These are phyloP conservation scores for Wallacemonas sp. DNA, from an alignment of 208 protist species.

Conservation along the genomic window DNA sequence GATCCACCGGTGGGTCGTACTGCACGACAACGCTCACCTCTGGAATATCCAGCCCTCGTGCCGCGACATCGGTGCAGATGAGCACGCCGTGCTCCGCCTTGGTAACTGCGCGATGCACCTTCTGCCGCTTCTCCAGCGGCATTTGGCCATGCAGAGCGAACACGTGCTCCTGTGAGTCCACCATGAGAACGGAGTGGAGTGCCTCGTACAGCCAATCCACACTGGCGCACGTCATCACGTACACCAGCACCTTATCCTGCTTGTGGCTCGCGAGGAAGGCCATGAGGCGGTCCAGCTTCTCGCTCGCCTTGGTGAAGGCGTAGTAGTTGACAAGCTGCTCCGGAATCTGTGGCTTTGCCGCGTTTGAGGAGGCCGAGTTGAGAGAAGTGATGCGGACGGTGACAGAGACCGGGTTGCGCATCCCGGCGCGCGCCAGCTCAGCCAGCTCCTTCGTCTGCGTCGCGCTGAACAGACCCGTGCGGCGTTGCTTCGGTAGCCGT, in stretches of 20 bases:
- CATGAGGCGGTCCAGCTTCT: constrained; percentile 89
- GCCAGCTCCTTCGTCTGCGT: constrained; percentile 92
- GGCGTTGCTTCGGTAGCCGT: constrained; percentile 88
- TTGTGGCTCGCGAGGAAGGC: constrained; percentile 57
- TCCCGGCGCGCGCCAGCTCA: constrained; percentile 85
- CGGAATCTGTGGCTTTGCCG: constrained; percentile 83
- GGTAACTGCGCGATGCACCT: constrained; percentile 72
- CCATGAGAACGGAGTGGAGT: constrained; percentile 60
- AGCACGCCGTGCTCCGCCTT: constrained; percentile 81
- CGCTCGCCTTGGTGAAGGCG: constrained; percentile 62
- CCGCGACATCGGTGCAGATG: constrained; percentile 95
- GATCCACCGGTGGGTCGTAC: constrained; percentile 96
- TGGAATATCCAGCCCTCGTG: constrained; percentile 96
- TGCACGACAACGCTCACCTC: constrained; percentile 96
- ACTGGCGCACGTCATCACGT: constrained; percentile 92
- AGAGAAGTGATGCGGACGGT: constrained; percentile 69
- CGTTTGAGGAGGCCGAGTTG: constrained; percentile 34
- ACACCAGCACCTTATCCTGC: constrained; percentile 88
- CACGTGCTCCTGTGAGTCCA: constrained; percentile 47
- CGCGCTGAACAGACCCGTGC: constrained; percentile 92
- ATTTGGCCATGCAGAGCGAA: constrained; percentile 93
- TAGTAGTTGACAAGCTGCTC: constrained; percentile 89
- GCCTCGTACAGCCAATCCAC: constrained; percentile 90
- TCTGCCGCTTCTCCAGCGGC: constrained; percentile 86
- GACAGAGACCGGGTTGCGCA: constrained; percentile 91